Evolutionary conservation across 2,329 filamentous ascomycete species (phyloP).

Genomic region (Thielaviopsis cerberus): DNA sequence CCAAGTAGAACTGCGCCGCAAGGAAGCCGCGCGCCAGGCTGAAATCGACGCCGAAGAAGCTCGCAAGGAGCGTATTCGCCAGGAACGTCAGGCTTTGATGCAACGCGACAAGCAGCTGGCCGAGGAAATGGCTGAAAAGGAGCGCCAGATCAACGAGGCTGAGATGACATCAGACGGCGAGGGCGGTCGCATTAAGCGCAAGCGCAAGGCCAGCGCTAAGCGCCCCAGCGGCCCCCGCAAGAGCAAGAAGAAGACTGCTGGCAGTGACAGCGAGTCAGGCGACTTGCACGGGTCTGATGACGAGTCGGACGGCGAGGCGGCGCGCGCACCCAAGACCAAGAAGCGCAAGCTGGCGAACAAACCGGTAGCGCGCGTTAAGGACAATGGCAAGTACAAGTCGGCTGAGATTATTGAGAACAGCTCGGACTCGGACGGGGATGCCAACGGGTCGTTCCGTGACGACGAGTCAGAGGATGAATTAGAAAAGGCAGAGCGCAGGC

Average conservation of each 20-base stretch:
- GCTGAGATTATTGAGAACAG: conserved; percentile 52
- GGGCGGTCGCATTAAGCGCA: conserved; percentile 62
- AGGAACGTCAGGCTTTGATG: conserved; percentile 65
- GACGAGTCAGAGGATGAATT: conserved; percentile 17
- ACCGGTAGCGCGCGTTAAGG: conserved; percentile 19
- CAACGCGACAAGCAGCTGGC: conserved; percentile 58
- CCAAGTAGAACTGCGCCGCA: conserved; percentile 58
- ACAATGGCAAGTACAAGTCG: conserved; percentile 56
- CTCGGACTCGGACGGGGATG: conserved; percentile 20
- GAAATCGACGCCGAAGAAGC: conserved; percentile 52
- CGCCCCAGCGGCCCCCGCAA: conserved; percentile 17
- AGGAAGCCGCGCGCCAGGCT: conserved; percentile 57
- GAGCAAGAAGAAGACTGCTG: conserved; percentile 35
- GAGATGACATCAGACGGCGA: conserved; percentile 69
- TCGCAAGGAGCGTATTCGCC: conserved; percentile 62
- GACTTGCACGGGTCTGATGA: conserved; percentile 21
- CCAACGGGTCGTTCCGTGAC: conserved; percentile 12
- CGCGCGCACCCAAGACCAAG: conserved; percentile 33
- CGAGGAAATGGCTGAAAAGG: conserved; percentile 52
- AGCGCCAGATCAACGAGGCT: conserved; percentile 47
- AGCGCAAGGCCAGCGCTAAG: conserved; percentile 39
- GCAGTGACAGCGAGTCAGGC: conserved; percentile 22
- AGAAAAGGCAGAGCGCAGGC: conserved; percentile 17
- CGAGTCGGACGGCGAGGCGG: conserved; percentile 24
- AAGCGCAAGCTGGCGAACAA: conserved; percentile 40